These are phyloP conservation scores for Globisporangium polare DNA, from an alignment of 352 stramenopile species.

Conservation along the genomic window DNA sequence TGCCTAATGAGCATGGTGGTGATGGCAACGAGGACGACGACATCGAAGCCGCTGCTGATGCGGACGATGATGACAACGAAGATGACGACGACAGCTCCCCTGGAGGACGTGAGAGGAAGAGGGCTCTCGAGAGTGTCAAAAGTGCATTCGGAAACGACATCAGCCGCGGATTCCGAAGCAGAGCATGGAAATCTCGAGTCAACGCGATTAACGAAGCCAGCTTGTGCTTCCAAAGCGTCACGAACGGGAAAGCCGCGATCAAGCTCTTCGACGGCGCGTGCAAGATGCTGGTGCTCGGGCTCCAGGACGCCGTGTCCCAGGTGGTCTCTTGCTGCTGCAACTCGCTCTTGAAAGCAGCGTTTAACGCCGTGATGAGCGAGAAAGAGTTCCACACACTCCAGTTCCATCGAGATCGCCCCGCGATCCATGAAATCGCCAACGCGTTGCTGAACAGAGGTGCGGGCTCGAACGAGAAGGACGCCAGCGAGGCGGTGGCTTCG, in stretches of 20 bases:
- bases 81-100: slow-evolving; percentile 40
- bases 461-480: slow-evolving; percentile 73
- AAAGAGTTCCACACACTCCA: slow-evolving; percentile 54
- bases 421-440: slow-evolving; percentile 43
- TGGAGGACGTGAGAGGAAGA: neutral
- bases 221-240: slow-evolving; percentile 41
- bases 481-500: slow-evolving; percentile 66
- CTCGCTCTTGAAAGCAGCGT: slow-evolving; percentile 53
- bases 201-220: slow-evolving; percentile 51
- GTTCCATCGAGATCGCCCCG: slow-evolving; percentile 51
- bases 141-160: slow-evolving; percentile 54
- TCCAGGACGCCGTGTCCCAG: slow-evolving; percentile 64
- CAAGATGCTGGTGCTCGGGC: slow-evolving; percentile 45
- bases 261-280: slow-evolving; percentile 70
- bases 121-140: slow-evolving; percentile 25
- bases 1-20: slow-evolving; percentile 38
- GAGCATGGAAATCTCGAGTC: slow-evolving; percentile 57
- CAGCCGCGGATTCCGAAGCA: slow-evolving; percentile 41
- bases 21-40: slow-evolving; percentile 8
- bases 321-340: slow-evolving; percentile 61
- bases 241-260: slow-evolving; percentile 27
- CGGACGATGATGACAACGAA: slow-evolving; percentile 25
- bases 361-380: slow-evolving; percentile 50
- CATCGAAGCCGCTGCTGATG: slow-evolving; percentile 20
- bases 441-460: slow-evolving; percentile 46